Evolutionary conservation across 305 asterid species (phyloP), one percentile per base, ranked within the genome.

Genomic region (Stenogyne calaminthoides): DNA sequence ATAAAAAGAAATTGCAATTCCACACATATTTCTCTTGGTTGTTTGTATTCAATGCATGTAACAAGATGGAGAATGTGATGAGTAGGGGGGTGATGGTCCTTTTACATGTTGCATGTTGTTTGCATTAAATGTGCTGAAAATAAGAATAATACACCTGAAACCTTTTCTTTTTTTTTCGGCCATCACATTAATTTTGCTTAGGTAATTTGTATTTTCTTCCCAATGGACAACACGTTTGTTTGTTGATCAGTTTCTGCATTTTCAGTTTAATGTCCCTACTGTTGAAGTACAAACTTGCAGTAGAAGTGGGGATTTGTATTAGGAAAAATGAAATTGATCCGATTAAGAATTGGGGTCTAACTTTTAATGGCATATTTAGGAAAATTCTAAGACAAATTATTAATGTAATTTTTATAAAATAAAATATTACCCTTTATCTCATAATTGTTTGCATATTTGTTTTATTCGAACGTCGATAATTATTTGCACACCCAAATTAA

Each of bases 81-180:
- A 49, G 22, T 9, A 20, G 57, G 55, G 49, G 61, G 68, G 36
- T 14, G 61, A 51, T 57, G 78, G 80, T 71, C 74, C 10, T 59
- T 63, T 15, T 51, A 67, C 72, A 74, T 69, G 78, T 64, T 66
- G 68, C 75, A 22, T 71, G 78, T 77, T 74, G 58, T 69, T 69
- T 67, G 68, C 14, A 71, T 69, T 76, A 73, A 76, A 70, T 79
- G 58, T 65, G 72, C 3, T n/a, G 51, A 20, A 69, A 75, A 54
- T 64, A 65, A 71, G 72, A 78, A 70, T 67, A 34, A 64, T 76
- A 22, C 9, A 27, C 10, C 19, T 49, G 55, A 15, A 15, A 47
- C 9, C 18, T 6, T 49, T 49, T 0, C 6, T 47, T 47, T n/a
- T 15, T 49, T 49, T 6, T 2, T 9, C 60, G 2, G 47, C 47